These are phyloP conservation scores for Talaromyces sp. DNA, from an alignment of 2,329 filamentous ascomycete species.

Conservation along the genomic window DNA sequence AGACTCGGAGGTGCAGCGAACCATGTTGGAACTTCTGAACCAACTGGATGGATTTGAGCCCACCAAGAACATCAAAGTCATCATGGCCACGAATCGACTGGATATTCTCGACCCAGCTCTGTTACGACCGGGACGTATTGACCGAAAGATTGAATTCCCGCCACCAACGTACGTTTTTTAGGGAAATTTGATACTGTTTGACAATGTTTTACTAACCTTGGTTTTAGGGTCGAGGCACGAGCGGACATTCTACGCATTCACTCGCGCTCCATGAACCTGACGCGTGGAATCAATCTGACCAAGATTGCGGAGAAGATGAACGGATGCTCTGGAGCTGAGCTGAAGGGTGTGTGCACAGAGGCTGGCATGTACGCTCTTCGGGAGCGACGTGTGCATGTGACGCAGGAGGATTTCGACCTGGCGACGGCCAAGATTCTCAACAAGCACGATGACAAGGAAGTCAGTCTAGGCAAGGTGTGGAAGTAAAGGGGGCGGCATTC, in stretches of 20 bases:
- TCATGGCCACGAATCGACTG: slow-evolving; percentile 98
- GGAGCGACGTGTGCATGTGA: slow-evolving; percentile 94
- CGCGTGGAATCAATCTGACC: slow-evolving; percentile 90
- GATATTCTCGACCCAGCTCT: slow-evolving; percentile 95
- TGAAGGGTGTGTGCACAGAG: slow-evolving; percentile 98
- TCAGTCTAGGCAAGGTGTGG: slow-evolving; percentile 81
- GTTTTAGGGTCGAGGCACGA: slow-evolving; percentile 69
- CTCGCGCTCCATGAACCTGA: slow-evolving; percentile 97
- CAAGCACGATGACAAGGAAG: slow-evolving; percentile 99
- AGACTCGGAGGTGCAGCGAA: slow-evolving; percentile 96
- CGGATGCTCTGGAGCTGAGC: slow-evolving; percentile 90
- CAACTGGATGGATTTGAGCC: slow-evolving; percentile 98
- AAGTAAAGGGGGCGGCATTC: slow-evolving; percentile 49
- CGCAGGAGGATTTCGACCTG: slow-evolving; percentile 97
- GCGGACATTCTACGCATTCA: slow-evolving; percentile 98
- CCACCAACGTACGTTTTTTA: slow-evolving; percentile 63
- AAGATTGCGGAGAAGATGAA: slow-evolving; percentile 99
- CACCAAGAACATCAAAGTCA: slow-evolving; percentile 99
- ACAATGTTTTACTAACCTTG: slow-evolving; percentile 9
- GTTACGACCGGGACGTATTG: slow-evolving; percentile 91
- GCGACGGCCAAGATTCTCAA: slow-evolving; percentile 98
- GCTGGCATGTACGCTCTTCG: slow-evolving; percentile 96
- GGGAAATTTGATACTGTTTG: slow-evolving; percentile 17
- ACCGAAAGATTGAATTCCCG: slow-evolving; percentile 98
- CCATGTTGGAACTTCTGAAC: slow-evolving; percentile 96